These are phyloP conservation scores for Cadophora sp. DNA, from an alignment of 2,329 filamentous ascomycete genomes.

Conservation along the genomic window DNA sequence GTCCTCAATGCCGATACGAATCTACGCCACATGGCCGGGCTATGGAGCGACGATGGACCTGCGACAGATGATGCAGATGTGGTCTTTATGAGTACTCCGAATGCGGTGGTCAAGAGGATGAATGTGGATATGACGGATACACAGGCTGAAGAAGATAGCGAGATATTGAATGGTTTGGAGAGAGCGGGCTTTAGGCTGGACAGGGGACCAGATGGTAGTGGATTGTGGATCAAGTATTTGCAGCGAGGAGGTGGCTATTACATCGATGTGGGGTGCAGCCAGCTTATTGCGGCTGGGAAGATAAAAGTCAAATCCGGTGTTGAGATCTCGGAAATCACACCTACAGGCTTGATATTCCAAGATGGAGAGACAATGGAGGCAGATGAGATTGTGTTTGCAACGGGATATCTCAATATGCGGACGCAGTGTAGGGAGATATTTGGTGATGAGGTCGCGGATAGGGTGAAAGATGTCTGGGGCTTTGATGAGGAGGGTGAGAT, in stretches of 20 bases:
- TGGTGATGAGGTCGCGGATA: conserved; percentile 57
- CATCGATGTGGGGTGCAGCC: conserved; percentile 60
- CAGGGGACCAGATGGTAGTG: conserved; percentile 59
- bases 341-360: conserved; percentile 47
- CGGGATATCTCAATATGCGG: conserved; percentile 60
- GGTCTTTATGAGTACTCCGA: conserved; percentile 61
- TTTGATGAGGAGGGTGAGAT: conserved; percentile 56
- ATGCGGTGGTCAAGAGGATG: conserved; percentile 63
- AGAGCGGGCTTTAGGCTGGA: conserved; percentile 65
- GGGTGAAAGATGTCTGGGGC: conserved; percentile 56
- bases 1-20: conserved; percentile 62
- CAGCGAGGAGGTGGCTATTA: conserved; percentile 66
- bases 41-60: conserved; percentile 47
- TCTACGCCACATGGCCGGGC: conserved; percentile 51
- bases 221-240: conserved; percentile 64
- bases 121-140: conserved; percentile 54
- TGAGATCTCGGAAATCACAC: conserved; percentile 52
- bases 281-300: conserved; percentile 60
- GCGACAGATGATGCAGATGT: conserved; percentile 72
- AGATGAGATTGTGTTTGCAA: conserved; percentile 58
- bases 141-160: conserved; percentile 47
- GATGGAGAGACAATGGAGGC: conserved; percentile 55
- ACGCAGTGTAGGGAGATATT: conserved; percentile 55
- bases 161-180: conserved; percentile 55
- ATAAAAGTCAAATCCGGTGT: conserved; percentile 57